These are phyloP conservation scores for Alternaria consortialis DNA, from an alignment of 2,329 filamentous ascomycete genomes.

Conservation along the genomic window DNA sequence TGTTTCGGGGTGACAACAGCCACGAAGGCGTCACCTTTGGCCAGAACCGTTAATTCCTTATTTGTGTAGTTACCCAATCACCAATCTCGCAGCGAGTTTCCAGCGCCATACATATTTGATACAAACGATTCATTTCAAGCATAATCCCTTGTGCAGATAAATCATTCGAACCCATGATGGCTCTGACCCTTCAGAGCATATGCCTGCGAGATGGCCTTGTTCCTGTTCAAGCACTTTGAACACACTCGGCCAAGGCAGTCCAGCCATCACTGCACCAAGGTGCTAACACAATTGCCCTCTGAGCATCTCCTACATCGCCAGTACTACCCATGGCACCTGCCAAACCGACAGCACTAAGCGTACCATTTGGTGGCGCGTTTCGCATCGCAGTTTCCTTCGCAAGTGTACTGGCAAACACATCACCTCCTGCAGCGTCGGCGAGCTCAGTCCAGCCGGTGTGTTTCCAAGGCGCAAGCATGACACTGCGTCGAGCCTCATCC, in stretches of 20 bases:
- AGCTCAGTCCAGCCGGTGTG: conserved; percentile 84
- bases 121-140: background rate
- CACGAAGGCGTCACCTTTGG: too few species aligned
- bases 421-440: conserved; percentile 61
- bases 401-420: conserved; percentile 72
- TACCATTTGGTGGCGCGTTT: conserved; percentile 75
- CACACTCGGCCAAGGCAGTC: conserved; percentile 52
- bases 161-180: background rate
- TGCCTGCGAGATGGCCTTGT: background rate
- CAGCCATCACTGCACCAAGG: conserved; percentile 79
- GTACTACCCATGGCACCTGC: conserved; percentile 78
- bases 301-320: conserved; percentile 74
- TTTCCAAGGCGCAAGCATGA: conserved; percentile 82
- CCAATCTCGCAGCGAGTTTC: too few species aligned
- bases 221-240: conserved; percentile 7
- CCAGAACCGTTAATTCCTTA: too few species aligned
- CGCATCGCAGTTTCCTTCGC: conserved; percentile 80
- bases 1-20: too few species aligned
- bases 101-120: background rate
- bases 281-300: conserved; percentile 79
- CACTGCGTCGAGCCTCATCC: conserved; percentile 74
- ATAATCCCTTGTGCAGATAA: background rate
- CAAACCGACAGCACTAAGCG: conserved; percentile 73
- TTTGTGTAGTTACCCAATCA: too few species aligned
- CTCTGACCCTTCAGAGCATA: background rate